Percentiles rank a stretch among this genome's conserved stretches.
phyloP scores from a whole-genome alignment of 1,284 basidiomycete genomes.

The Cutaneotrichosporon curvatum region DNA sequence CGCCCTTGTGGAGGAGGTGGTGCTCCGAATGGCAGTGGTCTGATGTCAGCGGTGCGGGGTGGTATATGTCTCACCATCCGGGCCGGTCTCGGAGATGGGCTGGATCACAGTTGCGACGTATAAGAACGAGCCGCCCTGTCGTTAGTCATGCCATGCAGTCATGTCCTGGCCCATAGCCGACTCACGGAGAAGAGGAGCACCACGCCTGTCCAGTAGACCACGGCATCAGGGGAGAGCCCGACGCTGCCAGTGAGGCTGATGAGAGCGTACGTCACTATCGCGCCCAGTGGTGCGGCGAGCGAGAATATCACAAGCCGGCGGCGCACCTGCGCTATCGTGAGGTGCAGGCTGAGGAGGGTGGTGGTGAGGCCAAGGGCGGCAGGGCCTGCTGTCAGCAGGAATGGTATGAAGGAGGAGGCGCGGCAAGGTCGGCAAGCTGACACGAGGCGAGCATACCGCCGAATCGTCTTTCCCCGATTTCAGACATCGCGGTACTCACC shows the following conservation, averaged over 20 bases:
- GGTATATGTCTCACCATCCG: conserved; percentile 1
- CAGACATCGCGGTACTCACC: conserved; percentile 48
- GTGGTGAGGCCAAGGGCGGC: conserved; percentile 76
- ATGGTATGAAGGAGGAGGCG: too few species aligned
- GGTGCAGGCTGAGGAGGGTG: conserved; percentile 65
- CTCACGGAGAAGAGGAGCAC: conserved; percentile 45
- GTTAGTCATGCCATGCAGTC: too few species aligned
- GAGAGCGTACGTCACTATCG: conserved; percentile 61
- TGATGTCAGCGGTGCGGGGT: too few species aligned
- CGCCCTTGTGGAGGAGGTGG: conserved; percentile 38
- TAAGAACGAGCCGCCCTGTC: conserved; percentile 85
- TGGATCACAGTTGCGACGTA: conserved; percentile 89
- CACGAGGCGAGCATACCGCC: too few species aligned
- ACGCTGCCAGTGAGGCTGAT: conserved; percentile 53
- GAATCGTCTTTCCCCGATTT: too few species aligned
- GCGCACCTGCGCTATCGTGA: conserved; percentile 61
- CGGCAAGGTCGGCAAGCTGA: background rate
- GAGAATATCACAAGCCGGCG: conserved; percentile 71
- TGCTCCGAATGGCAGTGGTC: conserved; percentile 17
- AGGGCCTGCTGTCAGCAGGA: conserved; percentile 54
- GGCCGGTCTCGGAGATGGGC: conserved; percentile 49
- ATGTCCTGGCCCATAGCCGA: conserved; percentile 1
- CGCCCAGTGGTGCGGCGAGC: conserved; percentile 67
- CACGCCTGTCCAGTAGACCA: conserved; percentile 58
- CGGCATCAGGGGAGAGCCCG: conserved; percentile 12